Percentiles rank a stretch among this genome's conserved stretches.
phyloP scores from a whole-genome alignment of 2,329 filamentous ascomycete species.

The Neonectria hederae region DNA sequence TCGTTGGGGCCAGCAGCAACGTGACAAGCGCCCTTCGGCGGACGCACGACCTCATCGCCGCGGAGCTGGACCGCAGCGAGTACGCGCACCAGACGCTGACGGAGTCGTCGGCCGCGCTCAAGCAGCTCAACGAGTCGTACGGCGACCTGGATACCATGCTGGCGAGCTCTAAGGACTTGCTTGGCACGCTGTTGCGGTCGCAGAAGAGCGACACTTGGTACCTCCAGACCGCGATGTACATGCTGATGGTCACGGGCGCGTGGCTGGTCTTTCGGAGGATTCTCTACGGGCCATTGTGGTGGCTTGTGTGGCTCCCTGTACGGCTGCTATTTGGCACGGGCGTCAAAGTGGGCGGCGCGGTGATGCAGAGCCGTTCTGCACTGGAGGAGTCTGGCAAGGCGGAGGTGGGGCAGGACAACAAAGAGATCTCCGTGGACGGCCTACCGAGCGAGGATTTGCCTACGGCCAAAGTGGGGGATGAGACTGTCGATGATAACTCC shows the following conservation, averaged over 20 bases:
- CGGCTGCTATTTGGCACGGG: constrained; percentile 70
- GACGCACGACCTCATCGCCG: constrained; percentile 86
- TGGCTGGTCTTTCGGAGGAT: constrained; percentile 90
- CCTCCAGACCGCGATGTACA: constrained; percentile 86
- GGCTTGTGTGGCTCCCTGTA: constrained; percentile 86
- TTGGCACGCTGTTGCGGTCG: constrained; percentile 81
- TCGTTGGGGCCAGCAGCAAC: constrained; percentile 79
- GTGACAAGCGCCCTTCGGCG: constrained; percentile 85
- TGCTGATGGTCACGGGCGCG: constrained; percentile 77
- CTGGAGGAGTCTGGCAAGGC: constrained; percentile 38
- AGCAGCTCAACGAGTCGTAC: constrained; percentile 83
- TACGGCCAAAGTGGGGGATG: constrained; percentile 57
- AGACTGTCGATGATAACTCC: constrained; percentile 36
- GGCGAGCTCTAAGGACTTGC: constrained; percentile 75
- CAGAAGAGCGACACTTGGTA: constrained; percentile 99
- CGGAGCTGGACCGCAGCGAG: constrained; percentile 84
- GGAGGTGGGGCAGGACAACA: constrained; percentile 40
- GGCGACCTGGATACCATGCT: constrained; percentile 81
- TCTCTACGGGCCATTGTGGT: constrained; percentile 90
- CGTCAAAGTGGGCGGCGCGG: constrained; percentile 63
- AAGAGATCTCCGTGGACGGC: constrained; percentile 46
- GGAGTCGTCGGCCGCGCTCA: constrained; percentile 84
- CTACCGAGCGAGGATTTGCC: constrained; percentile 56
- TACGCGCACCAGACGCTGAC: constrained; percentile 91
- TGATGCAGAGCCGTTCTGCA: constrained; percentile 51